Evolutionary conservation across 1,284 basidiomycete genomes (phyloP), one percentile per base, ranked within the genome.

Genomic region (Irpex sp.): DNA sequence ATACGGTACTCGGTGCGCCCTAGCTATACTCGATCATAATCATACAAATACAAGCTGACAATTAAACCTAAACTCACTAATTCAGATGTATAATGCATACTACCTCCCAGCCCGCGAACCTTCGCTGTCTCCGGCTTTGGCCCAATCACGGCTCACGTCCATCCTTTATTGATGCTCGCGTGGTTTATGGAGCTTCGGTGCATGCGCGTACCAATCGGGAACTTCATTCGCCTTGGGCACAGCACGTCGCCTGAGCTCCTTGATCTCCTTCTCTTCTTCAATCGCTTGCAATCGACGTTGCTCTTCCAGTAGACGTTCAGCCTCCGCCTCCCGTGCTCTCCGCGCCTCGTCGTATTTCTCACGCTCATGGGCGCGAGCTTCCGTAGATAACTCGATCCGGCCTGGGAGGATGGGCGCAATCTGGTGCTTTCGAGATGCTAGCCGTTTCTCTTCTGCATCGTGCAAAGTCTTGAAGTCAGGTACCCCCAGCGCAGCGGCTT

Each of bases 141-240:
- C 26, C 26, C 26, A 26, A 26, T 26, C 26, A 26, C 26, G 26
- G 26, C 26, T 26, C 47, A 49, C 64, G 57, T 48, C 59, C 59
- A 19, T 2, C 26, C 26, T 3, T 55, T 44, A 48, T 65, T 66
- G 48, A 65, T 54, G 61, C 8, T 70, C 73, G 31, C 59, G 62
- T n/a, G 66, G 57, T 64, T 21, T 17, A 19, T 21, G 17, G 17
- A 68, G 68, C 77, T 80, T 86, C 66, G 86, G 86, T 66, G 79
- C 82, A 57, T 82, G 78, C 66, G 80, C 83, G 70, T 92, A 92
- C 89, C 89, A 92, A 66, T 86, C 86, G 7, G 89, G 89, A 19
- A 92, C 80, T 68, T 83, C 83, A 73, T 91, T 81, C 60, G 89
- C 89, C 74, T 79, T 85, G n/a, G 86, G 85, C 57, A 91, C 77